A percentile compares a stretch with the other conserved stretches of the same genome.
phyloP scores from a whole-genome alignment of 441 rosid species.

The Arabidopsis lyrata region DNA sequence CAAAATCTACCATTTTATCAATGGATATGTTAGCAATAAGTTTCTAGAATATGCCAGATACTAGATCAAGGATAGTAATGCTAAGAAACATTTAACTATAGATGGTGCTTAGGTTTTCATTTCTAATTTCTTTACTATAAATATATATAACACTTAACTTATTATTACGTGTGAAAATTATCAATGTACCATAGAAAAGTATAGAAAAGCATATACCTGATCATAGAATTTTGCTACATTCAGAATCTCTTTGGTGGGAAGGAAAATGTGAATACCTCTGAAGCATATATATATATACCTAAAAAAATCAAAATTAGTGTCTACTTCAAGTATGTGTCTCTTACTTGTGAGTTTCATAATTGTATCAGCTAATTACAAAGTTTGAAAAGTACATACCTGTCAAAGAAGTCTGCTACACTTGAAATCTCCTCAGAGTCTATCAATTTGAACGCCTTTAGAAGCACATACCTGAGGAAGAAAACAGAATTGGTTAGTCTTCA shows the following conservation, averaged over 20 bases:
- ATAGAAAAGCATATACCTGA: not conserved
- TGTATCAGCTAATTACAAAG: not conserved
- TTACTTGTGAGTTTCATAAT: not conserved
- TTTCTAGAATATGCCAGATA: not conserved
- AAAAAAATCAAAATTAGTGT: not conserved
- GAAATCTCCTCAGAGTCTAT: not conserved
- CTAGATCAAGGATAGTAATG: not conserved
- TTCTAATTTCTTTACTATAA: not conserved
- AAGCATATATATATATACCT: not conserved
- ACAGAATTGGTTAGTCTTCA: not conserved
- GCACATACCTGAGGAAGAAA: not conserved
- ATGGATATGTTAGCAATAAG: not conserved
- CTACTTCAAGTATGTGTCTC: not conserved
- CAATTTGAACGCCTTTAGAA: not conserved
- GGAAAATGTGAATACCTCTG: not conserved
- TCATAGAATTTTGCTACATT: not conserved
- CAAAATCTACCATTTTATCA: not conserved
- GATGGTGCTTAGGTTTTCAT: not conserved
- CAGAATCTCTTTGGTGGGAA: not conserved
- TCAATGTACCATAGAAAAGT: not conserved
- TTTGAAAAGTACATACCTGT: slow-evolving; percentile 3
- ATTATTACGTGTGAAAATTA: too few species aligned
- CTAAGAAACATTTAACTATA: not conserved
- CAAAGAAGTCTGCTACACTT: slow-evolving; percentile 6
- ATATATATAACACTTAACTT: not conserved